These are phyloP conservation scores for Oryza coarctata DNA, from an alignment of 176 grass and related monocot species.

Conservation along the genomic window DNA sequence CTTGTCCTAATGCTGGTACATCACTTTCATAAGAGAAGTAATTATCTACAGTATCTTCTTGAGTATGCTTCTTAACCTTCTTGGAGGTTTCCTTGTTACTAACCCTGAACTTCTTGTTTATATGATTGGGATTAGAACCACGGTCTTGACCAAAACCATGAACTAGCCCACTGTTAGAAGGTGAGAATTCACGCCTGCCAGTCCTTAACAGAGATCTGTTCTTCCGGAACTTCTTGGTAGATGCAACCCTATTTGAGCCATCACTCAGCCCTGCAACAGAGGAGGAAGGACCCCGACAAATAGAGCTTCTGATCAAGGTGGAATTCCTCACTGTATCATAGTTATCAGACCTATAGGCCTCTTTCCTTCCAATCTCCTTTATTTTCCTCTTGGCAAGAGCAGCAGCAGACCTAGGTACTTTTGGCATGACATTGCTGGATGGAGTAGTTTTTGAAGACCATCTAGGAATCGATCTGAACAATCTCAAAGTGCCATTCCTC, in stretches of 20 bases:
- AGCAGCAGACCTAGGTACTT: conserved; percentile 57
- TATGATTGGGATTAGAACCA: conserved; percentile 36
- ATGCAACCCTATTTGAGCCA: conserved; percentile 30
- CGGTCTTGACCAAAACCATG: conserved; percentile 36
- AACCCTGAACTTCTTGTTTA: conserved; percentile 43
- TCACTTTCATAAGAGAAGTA: conserved; percentile 42
- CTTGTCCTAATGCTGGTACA: conserved; percentile 27
- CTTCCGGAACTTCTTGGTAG: conserved; percentile 61
- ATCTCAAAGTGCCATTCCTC: conserved; percentile 37
- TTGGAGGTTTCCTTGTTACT: conserved; percentile 15
- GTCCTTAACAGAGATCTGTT: conserved; percentile 59
- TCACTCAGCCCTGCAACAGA: conserved; percentile 30
- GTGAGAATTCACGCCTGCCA: conserved; percentile 44
- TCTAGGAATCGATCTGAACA: conserved; percentile 30
- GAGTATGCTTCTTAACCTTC: conserved; percentile 40
- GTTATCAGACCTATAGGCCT: conserved; percentile 39
- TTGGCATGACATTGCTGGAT: conserved; percentile 39
- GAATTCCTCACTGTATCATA: conserved; percentile 42
- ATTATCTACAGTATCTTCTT: conserved; percentile 48
- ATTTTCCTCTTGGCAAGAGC: conserved; percentile 49
- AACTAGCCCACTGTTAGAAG: conserved; percentile 32
- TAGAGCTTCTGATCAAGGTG: conserved; percentile 17
- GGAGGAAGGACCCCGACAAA: conserved; percentile 24
- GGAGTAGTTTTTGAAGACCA: conserved; percentile 38
- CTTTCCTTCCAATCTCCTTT: conserved; percentile 50